phyloP scores from a whole-genome alignment of 2,329 filamentous ascomycete species.

The Fusarium sp. region DNA sequence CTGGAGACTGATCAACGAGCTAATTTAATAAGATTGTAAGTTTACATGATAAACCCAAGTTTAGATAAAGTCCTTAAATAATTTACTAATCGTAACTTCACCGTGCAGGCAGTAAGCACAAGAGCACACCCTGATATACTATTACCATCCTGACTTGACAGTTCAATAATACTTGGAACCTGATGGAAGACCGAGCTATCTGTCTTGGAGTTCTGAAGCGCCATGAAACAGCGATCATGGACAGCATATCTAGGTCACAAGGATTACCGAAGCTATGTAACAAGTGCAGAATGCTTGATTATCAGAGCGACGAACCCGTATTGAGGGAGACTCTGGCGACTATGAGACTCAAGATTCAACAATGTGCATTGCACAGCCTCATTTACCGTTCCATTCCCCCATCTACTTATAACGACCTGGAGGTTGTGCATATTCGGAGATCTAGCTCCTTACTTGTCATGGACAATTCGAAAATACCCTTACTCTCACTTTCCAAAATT shows the following conservation, averaged over 20 bases:
- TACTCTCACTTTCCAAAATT: not conserved
- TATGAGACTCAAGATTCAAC: not conserved
- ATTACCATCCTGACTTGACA: not conserved
- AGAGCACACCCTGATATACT: not conserved
- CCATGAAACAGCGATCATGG: not conserved
- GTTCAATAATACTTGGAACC: conserved; percentile 16
- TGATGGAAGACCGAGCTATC: conserved; percentile 5
- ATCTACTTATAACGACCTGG: not conserved
- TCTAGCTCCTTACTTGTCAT: not conserved
- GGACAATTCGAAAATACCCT: not conserved
- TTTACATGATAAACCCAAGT: not conserved
- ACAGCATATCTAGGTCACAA: not conserved
- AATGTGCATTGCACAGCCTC: conserved; percentile 5
- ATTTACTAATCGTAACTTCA: not conserved
- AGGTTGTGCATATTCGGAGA: not conserved
- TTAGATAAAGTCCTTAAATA: too few species aligned
- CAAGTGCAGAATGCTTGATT: not conserved
- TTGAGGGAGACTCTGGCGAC: not conserved
- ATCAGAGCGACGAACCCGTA: not conserved
- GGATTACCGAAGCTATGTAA: not conserved
- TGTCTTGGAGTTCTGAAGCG: not conserved
- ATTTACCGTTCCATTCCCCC: not conserved
- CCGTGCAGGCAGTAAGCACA: not conserved
- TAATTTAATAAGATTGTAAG: not conserved
- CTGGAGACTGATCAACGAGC: not conserved